These are phyloP conservation scores for Reutealis trisperma DNA, from an alignment of 345 rosid genomes.

Conservation along the genomic window DNA sequence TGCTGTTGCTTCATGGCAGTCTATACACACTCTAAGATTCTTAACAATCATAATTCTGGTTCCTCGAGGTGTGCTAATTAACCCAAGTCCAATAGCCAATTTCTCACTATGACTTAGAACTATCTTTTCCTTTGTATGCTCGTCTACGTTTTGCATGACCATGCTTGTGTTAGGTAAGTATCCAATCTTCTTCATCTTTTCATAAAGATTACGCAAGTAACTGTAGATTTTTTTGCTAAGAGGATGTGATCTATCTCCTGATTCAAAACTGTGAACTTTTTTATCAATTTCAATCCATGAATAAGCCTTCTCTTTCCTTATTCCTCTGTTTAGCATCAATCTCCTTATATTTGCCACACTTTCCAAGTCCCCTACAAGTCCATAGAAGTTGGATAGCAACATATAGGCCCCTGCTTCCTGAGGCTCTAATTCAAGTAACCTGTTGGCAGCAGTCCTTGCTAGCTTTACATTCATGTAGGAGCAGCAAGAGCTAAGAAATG, in stretches of 20 bases:
- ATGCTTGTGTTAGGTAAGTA: conserved; percentile 32
- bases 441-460: conserved; percentile 14
- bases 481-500: conserved; percentile 34
- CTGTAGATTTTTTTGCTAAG: conserved; percentile 16
- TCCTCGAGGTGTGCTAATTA: conserved; percentile 20
- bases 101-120: conserved; percentile 35
- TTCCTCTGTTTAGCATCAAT: conserved; percentile 32
- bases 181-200: conserved; percentile 26
- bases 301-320: conserved; percentile 22
- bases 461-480: conserved; percentile 25
- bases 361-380: conserved; percentile 22
- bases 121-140: conserved; percentile 24
- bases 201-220: conserved; percentile 12
- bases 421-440: conserved; percentile 33
- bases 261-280: conserved; percentile 23
- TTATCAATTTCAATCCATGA: conserved; percentile 27
- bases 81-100: conserved; percentile 30
- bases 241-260: conserved; percentile 35
- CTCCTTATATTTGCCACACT: conserved; percentile 29
- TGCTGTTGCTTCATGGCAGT: conserved; percentile 29
- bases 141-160: conserved; percentile 30
- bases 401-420: conserved; percentile 22
- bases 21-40: conserved; percentile 31
- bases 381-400: conserved; percentile 28
- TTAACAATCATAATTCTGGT: conserved; percentile 23